phyloP scores from a whole-genome alignment of 805 yeast genomes.

The Hanseniaspora pseudoguilliermondii region DNA sequence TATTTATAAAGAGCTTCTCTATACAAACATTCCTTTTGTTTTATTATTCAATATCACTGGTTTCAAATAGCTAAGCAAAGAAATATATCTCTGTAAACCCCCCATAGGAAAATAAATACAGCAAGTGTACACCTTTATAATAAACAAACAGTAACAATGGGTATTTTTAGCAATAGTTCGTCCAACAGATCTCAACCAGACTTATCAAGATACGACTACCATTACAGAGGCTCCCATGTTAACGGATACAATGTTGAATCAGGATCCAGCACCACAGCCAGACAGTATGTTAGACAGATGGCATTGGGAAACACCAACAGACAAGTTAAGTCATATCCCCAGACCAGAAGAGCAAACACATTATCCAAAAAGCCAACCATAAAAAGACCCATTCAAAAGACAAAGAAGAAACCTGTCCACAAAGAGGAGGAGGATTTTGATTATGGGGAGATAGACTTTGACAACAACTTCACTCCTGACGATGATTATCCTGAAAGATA shows the following conservation, averaged over 20 bases:
- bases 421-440: background rate
- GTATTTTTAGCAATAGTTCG: conserved; percentile 1
- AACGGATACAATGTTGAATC: conserved; percentile 12
- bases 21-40: background rate
- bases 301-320: background rate
- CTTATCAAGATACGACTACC: conserved; percentile 13
- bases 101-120: background rate
- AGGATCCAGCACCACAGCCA: background rate
- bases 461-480: background rate
- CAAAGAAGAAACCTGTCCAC: background rate
- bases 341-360: background rate
- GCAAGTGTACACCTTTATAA: background rate
- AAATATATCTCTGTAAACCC: too few species aligned
- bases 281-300: conserved; percentile 6
- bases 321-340: background rate
- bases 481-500: background rate
- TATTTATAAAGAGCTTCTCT: too few species aligned
- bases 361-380: background rate
- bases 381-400: too few species aligned
- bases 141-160: background rate
- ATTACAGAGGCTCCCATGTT: conserved; percentile 9
- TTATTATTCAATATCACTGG: background rate
- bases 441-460: conserved; percentile 9
- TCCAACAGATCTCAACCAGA: conserved; percentile 4
- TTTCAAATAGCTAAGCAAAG: background rate